Percentiles rank a stretch among this genome's conserved stretches.
Evolutionary conservation across 495 filamentous ascomycete species (phyloP).

Genomic region (Durotheca rogersii): DNA sequence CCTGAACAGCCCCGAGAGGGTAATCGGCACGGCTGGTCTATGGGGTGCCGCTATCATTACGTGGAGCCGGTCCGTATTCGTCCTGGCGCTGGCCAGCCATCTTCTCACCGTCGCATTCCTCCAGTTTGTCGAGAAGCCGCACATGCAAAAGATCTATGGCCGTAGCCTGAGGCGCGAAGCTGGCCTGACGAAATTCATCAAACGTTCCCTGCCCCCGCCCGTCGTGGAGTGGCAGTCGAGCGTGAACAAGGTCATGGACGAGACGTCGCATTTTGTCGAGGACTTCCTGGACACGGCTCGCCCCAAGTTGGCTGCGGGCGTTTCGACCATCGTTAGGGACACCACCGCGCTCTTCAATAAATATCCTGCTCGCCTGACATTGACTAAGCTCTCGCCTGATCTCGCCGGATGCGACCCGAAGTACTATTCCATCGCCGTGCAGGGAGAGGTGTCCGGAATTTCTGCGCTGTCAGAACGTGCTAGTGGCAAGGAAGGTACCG

Average conservation of each 20-base stretch:
- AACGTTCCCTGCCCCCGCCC: constrained; percentile 82
- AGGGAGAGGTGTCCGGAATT: constrained; percentile 59
- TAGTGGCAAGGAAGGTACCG: constrained; percentile 49
- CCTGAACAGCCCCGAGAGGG: constrained; percentile 93
- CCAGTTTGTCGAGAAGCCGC: constrained; percentile 89
- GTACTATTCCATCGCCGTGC: constrained; percentile 76
- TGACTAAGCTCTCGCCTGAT: constrained; percentile 78
- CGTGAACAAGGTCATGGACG: constrained; percentile 82
- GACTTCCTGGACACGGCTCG: constrained; percentile 86
- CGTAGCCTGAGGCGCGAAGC: constrained; percentile 79
- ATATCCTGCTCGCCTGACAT: constrained; percentile 83
- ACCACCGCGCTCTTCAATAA: constrained; percentile 84
- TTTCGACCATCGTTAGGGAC: constrained; percentile 83
- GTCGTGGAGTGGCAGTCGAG: constrained; percentile 70
- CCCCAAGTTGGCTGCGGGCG: constrained; percentile 81
- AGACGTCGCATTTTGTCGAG: constrained; percentile 83
- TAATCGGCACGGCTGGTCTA: constrained; percentile 90
- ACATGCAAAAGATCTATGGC: constrained; percentile 98
- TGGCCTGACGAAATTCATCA: constrained; percentile 86
- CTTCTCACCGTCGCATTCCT: constrained; percentile 83
- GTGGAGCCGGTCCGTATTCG: constrained; percentile 77
- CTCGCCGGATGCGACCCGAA: constrained; percentile 80
- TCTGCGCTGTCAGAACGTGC: constrained; percentile 51
- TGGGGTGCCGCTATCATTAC: constrained; percentile 96
- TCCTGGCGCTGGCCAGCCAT: constrained; percentile 82